A percentile compares a stretch with the other conserved stretches of the same genome.
These are phyloP conservation scores for Saksenaea oblongispora DNA, from an alignment of 371 early-diverging fungal genomes.

Conservation along the genomic window DNA sequence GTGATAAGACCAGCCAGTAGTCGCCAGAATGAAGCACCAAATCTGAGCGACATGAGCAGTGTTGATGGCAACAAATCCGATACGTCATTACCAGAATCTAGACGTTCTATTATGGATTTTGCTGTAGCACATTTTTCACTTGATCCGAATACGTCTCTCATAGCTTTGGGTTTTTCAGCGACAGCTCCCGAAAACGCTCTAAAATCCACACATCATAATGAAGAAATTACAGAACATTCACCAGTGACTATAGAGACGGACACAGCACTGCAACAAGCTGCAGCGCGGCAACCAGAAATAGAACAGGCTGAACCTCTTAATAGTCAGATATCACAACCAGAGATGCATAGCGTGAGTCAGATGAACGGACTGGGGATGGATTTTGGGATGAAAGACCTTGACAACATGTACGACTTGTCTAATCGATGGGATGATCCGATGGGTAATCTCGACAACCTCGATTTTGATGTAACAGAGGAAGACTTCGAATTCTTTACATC, in stretches of 20 bases:
- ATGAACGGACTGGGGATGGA: background rate
- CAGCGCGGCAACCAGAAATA: background rate
- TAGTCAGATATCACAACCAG: background rate
- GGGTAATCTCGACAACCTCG: constrained; percentile 43
- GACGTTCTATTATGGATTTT: background rate
- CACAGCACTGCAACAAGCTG: background rate
- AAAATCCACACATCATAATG: background rate
- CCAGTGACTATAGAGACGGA: background rate
- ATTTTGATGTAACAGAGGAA: constrained; percentile 49
- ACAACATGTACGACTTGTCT: background rate
- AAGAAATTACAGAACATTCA: background rate
- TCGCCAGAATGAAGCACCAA: background rate
- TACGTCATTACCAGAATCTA: background rate
- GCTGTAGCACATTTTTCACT: background rate
- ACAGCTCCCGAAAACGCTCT: background rate
- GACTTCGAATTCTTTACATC: constrained; percentile 46
- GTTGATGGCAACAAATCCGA: background rate
- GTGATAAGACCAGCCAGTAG: constrained; percentile 14
- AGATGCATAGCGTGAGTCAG: background rate
- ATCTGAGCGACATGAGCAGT: background rate
- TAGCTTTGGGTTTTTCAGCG: background rate
- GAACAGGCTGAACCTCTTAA: background rate
- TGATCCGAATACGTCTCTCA: background rate
- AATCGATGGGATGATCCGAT: constrained; percentile 25
- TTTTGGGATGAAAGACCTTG: background rate